phyloP scores from a whole-genome alignment of 1,139 yeast species.

The Nakaseomyces uthaithaninus region DNA sequence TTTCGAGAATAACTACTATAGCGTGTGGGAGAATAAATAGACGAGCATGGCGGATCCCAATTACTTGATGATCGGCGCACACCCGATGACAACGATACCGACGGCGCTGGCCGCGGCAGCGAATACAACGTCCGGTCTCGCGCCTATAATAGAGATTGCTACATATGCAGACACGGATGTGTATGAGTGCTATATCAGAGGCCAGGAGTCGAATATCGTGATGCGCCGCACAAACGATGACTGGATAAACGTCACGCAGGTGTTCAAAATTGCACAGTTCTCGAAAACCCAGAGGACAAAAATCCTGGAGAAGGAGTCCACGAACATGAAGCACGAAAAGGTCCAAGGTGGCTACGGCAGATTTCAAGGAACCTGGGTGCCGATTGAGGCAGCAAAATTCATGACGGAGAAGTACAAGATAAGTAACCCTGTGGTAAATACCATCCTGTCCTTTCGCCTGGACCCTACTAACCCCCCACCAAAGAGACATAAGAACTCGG shows the following conservation, averaged over 20 bases:
- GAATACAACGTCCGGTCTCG: slow-evolving; percentile 4
- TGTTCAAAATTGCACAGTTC: slow-evolving; percentile 76
- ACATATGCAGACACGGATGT: slow-evolving; percentile 41
- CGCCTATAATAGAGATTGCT: slow-evolving; percentile 30
- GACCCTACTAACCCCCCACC: slow-evolving; percentile 45
- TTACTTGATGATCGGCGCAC: slow-evolving; percentile 4
- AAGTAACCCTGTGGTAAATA: slow-evolving; percentile 46
- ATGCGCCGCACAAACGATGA: slow-evolving; percentile 79
- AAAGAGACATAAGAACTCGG: slow-evolving; percentile 38
- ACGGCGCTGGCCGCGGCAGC: slow-evolving; percentile 5
- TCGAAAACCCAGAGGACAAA: slow-evolving; percentile 82
- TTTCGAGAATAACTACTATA: no score
- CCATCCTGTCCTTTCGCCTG: slow-evolving; percentile 42
- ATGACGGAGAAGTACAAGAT: slow-evolving; percentile 49
- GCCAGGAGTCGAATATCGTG: slow-evolving; percentile 27
- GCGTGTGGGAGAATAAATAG: not conserved
- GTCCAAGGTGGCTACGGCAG: slow-evolving; percentile 95
- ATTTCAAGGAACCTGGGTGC: slow-evolving; percentile 94
- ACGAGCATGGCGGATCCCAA: slow-evolving; percentile 1
- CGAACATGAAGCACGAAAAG: slow-evolving; percentile 76
- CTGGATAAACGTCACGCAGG: slow-evolving; percentile 88
- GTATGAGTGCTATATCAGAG: slow-evolving; percentile 44
- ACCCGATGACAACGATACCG: slow-evolving; percentile 5
- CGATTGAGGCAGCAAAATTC: slow-evolving; percentile 46
- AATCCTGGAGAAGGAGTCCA: slow-evolving; percentile 81